Percentiles rank a stretch among this genome's conserved stretches.
phyloP scores from a whole-genome alignment of 1,284 basidiomycete genomes.

The Ustilago curta region DNA sequence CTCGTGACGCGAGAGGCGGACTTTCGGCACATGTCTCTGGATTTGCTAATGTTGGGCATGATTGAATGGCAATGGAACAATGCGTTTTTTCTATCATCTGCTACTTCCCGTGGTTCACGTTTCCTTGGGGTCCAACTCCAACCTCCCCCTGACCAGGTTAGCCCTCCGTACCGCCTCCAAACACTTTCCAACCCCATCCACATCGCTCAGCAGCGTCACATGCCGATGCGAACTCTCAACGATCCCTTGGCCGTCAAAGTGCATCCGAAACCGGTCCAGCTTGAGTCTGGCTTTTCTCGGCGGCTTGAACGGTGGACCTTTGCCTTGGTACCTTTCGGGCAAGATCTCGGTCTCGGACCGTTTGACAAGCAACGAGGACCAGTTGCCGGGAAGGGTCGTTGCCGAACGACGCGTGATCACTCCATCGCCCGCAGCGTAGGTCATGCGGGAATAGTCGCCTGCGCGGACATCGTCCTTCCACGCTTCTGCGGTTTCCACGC shows the following conservation, averaged over 20 bases:
- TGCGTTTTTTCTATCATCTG: not conserved
- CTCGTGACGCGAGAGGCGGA: not conserved
- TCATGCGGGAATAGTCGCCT: constrained; percentile 52
- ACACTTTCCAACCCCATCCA: constrained; percentile 46
- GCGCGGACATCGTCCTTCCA: constrained; percentile 50
- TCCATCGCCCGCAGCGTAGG: constrained; percentile 62
- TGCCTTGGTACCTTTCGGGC: constrained; percentile 8
- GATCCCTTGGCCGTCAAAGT: constrained; percentile 45
- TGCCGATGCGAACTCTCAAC: constrained; percentile 62
- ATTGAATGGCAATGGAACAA: constrained; percentile 14
- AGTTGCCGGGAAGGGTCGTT: constrained; percentile 54
- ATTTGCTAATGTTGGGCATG: not conserved
- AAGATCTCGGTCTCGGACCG: constrained; percentile 30
- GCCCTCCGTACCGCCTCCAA: constrained; percentile 39
- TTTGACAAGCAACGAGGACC: constrained; percentile 39
- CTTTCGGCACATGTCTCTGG: not conserved
- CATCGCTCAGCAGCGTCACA: constrained; percentile 61
- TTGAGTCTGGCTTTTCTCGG: constrained; percentile 26
- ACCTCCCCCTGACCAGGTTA: constrained; percentile 19
- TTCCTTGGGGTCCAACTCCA: not conserved
- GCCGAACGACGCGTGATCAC: constrained; percentile 66
- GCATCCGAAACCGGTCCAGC: constrained; percentile 27
- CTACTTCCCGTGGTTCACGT: not conserved
- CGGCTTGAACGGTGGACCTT: constrained; percentile 20
- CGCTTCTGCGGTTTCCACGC: constrained; percentile 13